phyloP scores from a whole-genome alignment of 306 rosid genomes.

The Quercus parvula region DNA sequence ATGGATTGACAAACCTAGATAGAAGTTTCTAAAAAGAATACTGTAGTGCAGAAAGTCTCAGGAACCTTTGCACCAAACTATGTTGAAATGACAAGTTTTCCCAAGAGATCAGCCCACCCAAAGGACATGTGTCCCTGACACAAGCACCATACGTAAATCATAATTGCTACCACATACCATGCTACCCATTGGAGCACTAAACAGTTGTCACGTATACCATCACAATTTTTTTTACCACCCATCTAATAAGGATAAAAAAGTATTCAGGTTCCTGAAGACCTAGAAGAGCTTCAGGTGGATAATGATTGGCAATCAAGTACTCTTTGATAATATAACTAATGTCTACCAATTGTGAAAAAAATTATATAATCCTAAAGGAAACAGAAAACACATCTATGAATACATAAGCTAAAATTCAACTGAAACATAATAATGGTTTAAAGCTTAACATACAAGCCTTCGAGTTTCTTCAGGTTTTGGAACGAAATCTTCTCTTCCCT shows the following conservation, averaged over 20 bases:
- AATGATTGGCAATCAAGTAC: background rate
- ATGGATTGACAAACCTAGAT: background rate
- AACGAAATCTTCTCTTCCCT: slow-evolving; percentile 80
- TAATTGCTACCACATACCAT: background rate
- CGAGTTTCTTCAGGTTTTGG: slow-evolving; percentile 95
- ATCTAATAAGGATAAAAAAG: background rate
- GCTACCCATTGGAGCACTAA: background rate
- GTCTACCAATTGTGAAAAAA: slow-evolving; percentile 2
- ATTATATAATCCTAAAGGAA: slow-evolving; percentile 9
- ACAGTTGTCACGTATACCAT: background rate
- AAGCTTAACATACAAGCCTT: slow-evolving; percentile 58
- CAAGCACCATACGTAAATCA: background rate
- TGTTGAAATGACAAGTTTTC: background rate
- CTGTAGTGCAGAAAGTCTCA: background rate
- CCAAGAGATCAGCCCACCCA: background rate
- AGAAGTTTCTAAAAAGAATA: background rate
- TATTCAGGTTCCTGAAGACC: background rate
- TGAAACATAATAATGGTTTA: slow-evolving; percentile 13
- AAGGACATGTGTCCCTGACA: background rate
- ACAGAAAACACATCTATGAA: background rate
- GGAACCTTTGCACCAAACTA: background rate
- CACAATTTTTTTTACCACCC: background rate
- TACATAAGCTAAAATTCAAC: background rate
- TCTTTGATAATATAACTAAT: background rate
- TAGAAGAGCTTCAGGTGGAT: background rate